Percentiles rank a stretch among this genome's conserved stretches.
Conservation (phyloP, 176 grass and related monocot genomes). For the Typha latifolia region DNA sequence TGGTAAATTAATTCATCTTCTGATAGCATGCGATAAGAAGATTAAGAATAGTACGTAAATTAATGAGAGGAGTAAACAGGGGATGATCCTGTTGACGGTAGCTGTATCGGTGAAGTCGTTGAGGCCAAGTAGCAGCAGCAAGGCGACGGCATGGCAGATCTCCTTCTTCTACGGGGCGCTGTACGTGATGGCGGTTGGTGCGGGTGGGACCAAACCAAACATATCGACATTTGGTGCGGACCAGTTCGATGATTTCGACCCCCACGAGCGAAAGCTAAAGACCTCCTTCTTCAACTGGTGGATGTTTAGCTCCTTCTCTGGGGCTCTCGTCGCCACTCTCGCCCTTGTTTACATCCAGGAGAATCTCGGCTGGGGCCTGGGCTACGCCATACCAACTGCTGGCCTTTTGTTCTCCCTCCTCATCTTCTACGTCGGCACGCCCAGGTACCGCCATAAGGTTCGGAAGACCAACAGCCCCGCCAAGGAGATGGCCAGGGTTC, state of each 20-base stretch:
- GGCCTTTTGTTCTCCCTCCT: conserved; percentile 38
- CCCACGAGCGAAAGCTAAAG: conserved; percentile 31
- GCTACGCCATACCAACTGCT: conserved; percentile 47
- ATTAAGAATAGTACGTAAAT: too few relatives aligned
- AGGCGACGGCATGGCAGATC: conserved; percentile 32
- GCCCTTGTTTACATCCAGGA: conserved; percentile 63
- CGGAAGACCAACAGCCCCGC: conserved; percentile 23
- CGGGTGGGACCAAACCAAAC: conserved; percentile 75
- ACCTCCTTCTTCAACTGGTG: conserved; percentile 86
- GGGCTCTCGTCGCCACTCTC: conserved; percentile 42
- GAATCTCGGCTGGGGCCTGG: conserved; percentile 57
- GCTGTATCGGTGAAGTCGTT: conserved; percentile 47
- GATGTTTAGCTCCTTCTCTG: conserved; percentile 66
- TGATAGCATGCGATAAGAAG: background rate
- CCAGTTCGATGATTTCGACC: conserved; percentile 69
- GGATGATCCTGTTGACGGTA: conserved; percentile 45
- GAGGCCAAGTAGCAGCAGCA: conserved; percentile 27
- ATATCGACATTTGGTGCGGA: conserved; percentile 84
- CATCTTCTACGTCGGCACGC: conserved; percentile 49
- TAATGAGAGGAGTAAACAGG: conserved; percentile 30
- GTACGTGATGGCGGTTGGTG: conserved; percentile 51
- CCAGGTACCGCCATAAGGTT: conserved; percentile 52
- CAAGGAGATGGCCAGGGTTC: conserved; percentile 26
- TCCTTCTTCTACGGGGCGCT: conserved; percentile 51
- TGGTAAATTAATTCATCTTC: conserved; percentile 31